Percentiles rank a stretch among this genome's conserved stretches.
These are phyloP conservation scores for Aspergillus sclerotialis DNA, from an alignment of 2,329 filamentous ascomycete genomes.

Conservation along the genomic window DNA sequence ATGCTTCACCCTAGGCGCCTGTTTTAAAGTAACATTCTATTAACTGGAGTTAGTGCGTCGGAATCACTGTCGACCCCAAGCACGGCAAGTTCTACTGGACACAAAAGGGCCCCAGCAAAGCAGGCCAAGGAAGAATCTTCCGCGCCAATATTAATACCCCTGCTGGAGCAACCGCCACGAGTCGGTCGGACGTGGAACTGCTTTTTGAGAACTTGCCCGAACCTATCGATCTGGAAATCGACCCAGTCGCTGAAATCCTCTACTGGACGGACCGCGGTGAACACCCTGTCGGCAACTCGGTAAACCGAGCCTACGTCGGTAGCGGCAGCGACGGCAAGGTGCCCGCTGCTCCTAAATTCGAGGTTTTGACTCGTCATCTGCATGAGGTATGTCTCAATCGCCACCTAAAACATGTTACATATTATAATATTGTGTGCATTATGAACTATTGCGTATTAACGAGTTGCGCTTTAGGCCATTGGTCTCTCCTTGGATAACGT, in stretches of 20 bases:
- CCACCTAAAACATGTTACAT: no score
- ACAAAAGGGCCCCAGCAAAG: constrained; percentile 52
- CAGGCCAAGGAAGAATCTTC: constrained; percentile 47
- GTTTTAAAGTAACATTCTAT: no score
- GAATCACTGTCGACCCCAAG: constrained; percentile 42
- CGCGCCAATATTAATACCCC: constrained; percentile 40
- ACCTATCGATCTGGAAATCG: constrained; percentile 52
- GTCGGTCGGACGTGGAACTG: constrained; percentile 37
- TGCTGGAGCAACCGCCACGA: constrained; percentile 21
- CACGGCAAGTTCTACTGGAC: constrained; percentile 52
- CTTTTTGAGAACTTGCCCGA: constrained; percentile 45
- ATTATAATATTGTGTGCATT: no score
- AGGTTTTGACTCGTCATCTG: constrained; percentile 26
- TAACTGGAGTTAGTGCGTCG: constrained; percentile 50
- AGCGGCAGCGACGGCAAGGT: no score
- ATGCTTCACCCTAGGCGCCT: no score
- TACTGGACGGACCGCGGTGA: constrained; percentile 59
- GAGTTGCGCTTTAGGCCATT: no score
- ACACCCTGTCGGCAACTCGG: constrained; percentile 46
- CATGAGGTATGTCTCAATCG: no score
- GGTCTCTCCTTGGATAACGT: constrained; percentile 33
- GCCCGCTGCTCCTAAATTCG: constrained; percentile 10
- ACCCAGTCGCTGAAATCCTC: constrained; percentile 36
- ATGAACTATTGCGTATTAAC: no score
- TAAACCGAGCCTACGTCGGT: constrained; percentile 36